phyloP scores from a whole-genome alignment of 352 stramenopile genomes.

The Plasmopara muralis region DNA sequence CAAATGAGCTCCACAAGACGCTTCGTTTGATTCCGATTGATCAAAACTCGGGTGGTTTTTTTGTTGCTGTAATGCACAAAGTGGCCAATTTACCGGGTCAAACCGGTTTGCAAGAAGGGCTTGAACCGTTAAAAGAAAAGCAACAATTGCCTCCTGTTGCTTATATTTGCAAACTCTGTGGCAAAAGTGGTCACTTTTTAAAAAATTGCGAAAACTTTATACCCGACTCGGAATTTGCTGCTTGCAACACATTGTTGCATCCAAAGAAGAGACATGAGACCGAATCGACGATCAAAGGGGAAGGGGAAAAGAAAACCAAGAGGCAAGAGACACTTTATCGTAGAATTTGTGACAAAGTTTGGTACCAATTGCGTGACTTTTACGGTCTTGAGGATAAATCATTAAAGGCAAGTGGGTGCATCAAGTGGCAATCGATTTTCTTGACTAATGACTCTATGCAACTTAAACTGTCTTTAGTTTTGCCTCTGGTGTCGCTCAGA shows the following conservation, averaged over 20 bases:
- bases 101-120: slow-evolving; percentile 37
- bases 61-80: slow-evolving; percentile 95
- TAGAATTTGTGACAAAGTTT: slow-evolving; percentile 52
- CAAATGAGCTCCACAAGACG: slow-evolving; percentile 79
- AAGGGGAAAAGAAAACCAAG: slow-evolving; percentile 27
- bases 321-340: slow-evolving; percentile 70
- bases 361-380: slow-evolving; percentile 47
- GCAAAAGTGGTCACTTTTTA: slow-evolving; percentile 56
- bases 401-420: slow-evolving; percentile 33
- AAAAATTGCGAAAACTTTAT: slow-evolving; percentile 65
- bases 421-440: no score
- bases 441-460: no score
- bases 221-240: slow-evolving; percentile 35
- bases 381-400: slow-evolving; percentile 52
- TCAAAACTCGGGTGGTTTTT: slow-evolving; percentile 98
- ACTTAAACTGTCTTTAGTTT: slow-evolving; percentile 11
- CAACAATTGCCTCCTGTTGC: slow-evolving; percentile 34
- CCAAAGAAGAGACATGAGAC: slow-evolving; percentile 49
- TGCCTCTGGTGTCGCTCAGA: slow-evolving; percentile 76
- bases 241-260: slow-evolving; percentile 17
- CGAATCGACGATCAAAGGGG: slow-evolving; percentile 7
- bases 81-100: slow-evolving; percentile 42
- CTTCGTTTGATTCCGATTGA: slow-evolving; percentile 95
- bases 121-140: slow-evolving; percentile 45
- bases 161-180: slow-evolving; percentile 79